Evolutionary conservation across 805 yeast species (phyloP).

Genomic region (Saccharomycopsis sp.): DNA sequence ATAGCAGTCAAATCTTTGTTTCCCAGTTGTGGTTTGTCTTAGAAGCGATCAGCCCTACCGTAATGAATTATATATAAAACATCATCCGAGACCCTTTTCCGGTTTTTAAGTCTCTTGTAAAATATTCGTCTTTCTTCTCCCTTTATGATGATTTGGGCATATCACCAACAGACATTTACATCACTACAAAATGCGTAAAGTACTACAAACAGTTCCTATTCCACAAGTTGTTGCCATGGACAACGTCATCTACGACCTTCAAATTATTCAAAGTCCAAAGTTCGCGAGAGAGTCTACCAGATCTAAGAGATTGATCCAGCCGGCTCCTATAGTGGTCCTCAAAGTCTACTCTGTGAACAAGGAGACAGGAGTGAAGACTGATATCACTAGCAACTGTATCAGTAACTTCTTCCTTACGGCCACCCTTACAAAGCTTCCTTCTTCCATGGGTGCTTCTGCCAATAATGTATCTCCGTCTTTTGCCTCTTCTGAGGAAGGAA

Average conservation of each 20-base stretch:
- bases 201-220: not conserved
- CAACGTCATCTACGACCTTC: conserved; percentile 10
- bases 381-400: not conserved
- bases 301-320: conserved; percentile 14
- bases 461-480: not conserved
- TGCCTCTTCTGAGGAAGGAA: not conserved
- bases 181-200: not conserved
- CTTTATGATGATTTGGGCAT: too few species aligned
- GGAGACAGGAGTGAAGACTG: not conserved
- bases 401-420: not conserved
- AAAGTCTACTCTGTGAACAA: conserved; percentile 1
- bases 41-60: not conserved
- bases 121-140: too few species aligned
- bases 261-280: conserved; percentile 16
- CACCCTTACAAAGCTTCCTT: not conserved
- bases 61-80: not conserved
- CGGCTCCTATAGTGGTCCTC: conserved; percentile 14
- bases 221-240: not conserved
- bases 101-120: not conserved
- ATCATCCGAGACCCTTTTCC: not conserved
- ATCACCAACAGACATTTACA: not conserved
- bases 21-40: not conserved
- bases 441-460: not conserved
- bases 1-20: too few species aligned
- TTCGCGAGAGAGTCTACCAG: conserved; percentile 21